Base-by-base conservation (phyloP, 2,329 filamentous ascomycete genomes). In the Pseudogymnoascus sp. region DNA sequence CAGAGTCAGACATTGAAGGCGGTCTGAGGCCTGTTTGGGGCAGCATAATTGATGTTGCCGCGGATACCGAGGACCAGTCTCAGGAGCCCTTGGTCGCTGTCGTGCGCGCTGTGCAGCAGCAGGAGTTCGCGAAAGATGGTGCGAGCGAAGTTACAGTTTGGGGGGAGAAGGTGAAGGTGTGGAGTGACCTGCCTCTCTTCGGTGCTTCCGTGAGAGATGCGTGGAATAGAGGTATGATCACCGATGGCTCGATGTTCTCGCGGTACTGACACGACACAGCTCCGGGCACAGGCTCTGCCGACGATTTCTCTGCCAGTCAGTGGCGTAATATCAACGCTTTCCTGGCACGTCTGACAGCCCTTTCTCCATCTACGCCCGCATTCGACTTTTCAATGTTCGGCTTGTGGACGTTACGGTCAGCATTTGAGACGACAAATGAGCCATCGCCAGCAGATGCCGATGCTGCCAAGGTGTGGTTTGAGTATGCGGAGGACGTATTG, bases 1-100 rank as follows among this genome's bases (percentile, higher is more conserved):
- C 88, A 0, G 88, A 92, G 67, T 87, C 82, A 67, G 80, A 87
- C 63, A 74, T 78, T 1, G 75, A 82, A 28, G 88, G 87, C 3
- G 75, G 77, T 28, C 78, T 91, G 59, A 90, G 90, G 74, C 84
- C 86, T 64, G 86, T 91, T 2, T 71, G 65, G 62, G 61, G 63
- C 6, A 59, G 57, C 22, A 18, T 72, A 22, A 66, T 72, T 12
- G 61, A 67, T 6, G 54, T 67, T 2, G 69, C 64, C n/a, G 65
- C 59, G 7, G 30, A 63, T 25, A 69, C 66, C 3, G n/a, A 65
- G 2, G 62, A 63, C 11, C 61, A 64, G 14, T 59, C 63, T 6
- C 70, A 72, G 60, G 35, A 58, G 2, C 35, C 30, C 11, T 62
- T 72, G 18, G 32, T 71, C 37, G 65, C 67, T 1, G 66, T 70